Evolutionary conservation across 2,329 filamentous ascomycete species (phyloP).

Genomic region (Penicillium sp.): DNA sequence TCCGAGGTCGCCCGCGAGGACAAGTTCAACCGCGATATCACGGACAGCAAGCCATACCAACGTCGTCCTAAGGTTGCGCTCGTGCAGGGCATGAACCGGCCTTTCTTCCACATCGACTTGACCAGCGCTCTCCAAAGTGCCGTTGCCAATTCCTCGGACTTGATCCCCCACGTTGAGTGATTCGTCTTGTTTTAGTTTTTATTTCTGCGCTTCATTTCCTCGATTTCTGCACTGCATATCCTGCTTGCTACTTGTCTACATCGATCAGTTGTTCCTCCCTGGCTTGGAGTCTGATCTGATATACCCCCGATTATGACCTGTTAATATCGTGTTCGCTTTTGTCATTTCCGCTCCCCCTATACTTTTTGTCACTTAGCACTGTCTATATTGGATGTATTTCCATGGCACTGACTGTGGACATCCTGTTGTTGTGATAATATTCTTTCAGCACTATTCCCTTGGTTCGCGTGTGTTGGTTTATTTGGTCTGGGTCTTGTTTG

Average conservation of each 20-base stretch:
- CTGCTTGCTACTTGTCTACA: conserved; percentile 10
- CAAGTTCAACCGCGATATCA: conserved; percentile 47
- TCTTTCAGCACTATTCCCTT: conserved; percentile 2
- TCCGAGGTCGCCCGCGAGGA: conserved; percentile 33
- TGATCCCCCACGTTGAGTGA: conserved; percentile 12
- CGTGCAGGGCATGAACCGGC: conserved; percentile 81
- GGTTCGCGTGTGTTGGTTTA: conserved; percentile 4
- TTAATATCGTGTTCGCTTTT: conserved; percentile 13
- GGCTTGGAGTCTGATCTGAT: conserved; percentile 22
- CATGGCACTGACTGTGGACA: not conserved
- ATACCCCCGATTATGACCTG: conserved; percentile 24
- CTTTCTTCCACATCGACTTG: conserved; percentile 91
- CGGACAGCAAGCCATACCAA: conserved; percentile 49
- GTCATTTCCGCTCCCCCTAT: not conserved
- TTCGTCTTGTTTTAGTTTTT: not conserved
- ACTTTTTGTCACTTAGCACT: conserved; percentile 4
- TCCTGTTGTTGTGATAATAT: not conserved
- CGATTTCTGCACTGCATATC: not conserved
- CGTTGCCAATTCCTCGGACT: conserved; percentile 68
- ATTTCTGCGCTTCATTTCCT: not conserved
- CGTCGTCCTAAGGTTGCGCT: conserved; percentile 53
- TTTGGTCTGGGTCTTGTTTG: not conserved
- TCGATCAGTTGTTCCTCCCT: conserved; percentile 18
- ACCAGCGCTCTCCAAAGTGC: conserved; percentile 86
- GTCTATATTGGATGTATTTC: conserved; percentile 1